Evolutionary conservation across 495 filamentous ascomycete species (phyloP), one percentile per base, ranked within the genome.

Genomic region (Durotheca rogersii): DNA sequence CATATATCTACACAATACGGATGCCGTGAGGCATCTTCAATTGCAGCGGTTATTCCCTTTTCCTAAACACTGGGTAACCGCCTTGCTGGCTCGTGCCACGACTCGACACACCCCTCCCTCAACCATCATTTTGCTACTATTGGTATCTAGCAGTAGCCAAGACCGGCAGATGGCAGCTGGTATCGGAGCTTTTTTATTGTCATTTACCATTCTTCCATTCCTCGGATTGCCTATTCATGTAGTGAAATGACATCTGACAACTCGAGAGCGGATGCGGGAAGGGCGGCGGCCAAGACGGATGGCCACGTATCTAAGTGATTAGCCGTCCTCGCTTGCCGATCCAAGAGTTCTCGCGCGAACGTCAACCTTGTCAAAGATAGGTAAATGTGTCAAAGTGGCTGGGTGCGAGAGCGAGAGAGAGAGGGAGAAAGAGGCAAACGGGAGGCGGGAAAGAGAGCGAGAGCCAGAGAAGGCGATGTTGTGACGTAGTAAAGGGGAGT

Each of bases 401-500:
- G n/a, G n/a, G n/a, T n/a, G n/a, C n/a, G n/a, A n/a, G n/a, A n/a
- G n/a, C n/a, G n/a, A n/a, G n/a, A n/a, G n/a, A n/a, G n/a, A n/a
- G n/a, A n/a, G n/a, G n/a, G n/a, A n/a, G n/a, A n/a, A n/a, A n/a
- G n/a, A n/a, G n/a, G n/a, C n/a, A n/a, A n/a, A n/a, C n/a, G n/a
- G n/a, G n/a, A n/a, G n/a, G n/a, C n/a, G n/a, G n/a, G n/a, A n/a
- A n/a, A n/a, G n/a, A n/a, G n/a, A n/a, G n/a, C n/a, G n/a, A n/a
- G n/a, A n/a, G n/a, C n/a, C n/a, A n/a, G n/a, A n/a, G n/a, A n/a
- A n/a, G n/a, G n/a, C n/a, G n/a, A n/a, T n/a, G n/a, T n/a, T 27
- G 39, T 53, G 56, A 54, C 50, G 56, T 54, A 50, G 50, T 41
- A 59, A 42, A 33, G 50, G n/a, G n/a, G 23, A 50, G 6, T 23